Conservation (phyloP, 306 rosid species). For the Potentilla sterilis region DNA sequence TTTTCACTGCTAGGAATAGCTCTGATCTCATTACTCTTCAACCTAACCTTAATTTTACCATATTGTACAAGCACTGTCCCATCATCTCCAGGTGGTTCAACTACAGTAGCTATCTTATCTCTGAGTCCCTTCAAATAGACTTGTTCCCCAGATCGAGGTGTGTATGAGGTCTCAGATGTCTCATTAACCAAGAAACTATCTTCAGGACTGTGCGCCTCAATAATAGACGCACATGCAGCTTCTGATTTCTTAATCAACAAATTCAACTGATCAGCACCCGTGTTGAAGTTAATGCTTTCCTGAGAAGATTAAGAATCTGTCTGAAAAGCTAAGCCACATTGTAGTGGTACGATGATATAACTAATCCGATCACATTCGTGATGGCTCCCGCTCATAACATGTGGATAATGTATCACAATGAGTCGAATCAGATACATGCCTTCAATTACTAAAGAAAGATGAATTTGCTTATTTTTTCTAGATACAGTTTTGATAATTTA, state of each 20-base stretch:
- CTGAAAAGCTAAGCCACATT: no score
- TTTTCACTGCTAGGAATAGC: constrained; percentile 44
- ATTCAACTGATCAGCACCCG: constrained; percentile 50
- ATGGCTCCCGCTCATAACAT: no score
- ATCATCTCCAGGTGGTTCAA: constrained; percentile 58
- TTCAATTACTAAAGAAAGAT: no score
- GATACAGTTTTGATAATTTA: no score
- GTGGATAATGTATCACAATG: no score
- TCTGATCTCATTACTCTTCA: constrained; percentile 66
- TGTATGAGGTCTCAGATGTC: constrained; percentile 38
- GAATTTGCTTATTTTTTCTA: no score
- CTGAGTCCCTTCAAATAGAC: constrained; percentile 64
- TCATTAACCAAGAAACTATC: constrained; percentile 33
- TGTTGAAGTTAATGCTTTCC: no score
- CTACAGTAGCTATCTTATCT: constrained; percentile 71
- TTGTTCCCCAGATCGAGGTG: constrained; percentile 76
- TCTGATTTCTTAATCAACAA: constrained; percentile 68
- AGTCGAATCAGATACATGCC: no score
- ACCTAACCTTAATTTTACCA: constrained; percentile 79
- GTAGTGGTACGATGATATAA: no score
- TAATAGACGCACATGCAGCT: constrained; percentile 63
- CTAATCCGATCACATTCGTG: no score
- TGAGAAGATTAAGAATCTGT: no score
- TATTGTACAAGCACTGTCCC: constrained; percentile 72
- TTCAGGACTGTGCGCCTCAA: constrained; percentile 51